Conservation (phyloP, 1,139 yeast species). For the Debaryomyces sp. region DNA sequence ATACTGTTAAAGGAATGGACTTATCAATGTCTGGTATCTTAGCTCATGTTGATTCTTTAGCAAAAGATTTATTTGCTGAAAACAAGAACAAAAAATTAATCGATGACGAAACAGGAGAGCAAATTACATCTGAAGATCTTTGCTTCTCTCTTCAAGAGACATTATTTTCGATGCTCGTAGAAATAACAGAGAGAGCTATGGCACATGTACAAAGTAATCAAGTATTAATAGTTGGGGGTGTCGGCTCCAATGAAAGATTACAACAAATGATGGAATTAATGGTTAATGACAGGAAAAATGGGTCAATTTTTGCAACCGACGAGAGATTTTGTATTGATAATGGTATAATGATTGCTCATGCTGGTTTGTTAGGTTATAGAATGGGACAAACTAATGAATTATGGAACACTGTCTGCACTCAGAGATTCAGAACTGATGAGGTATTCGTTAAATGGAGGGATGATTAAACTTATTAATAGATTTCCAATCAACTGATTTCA, state of each 20-base stretch:
- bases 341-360: conserved; percentile 99
- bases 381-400: conserved; percentile 71
- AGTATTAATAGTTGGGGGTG: conserved; percentile 96
- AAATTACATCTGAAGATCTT: conserved; percentile 79
- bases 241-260: conserved; percentile 87
- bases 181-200: conserved; percentile 97
- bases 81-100: conserved; percentile 52
- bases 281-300: conserved; percentile 84
- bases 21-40: conserved; percentile 93
- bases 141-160: conserved; percentile 94
- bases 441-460: conserved; percentile 90
- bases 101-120: conserved; percentile 54
- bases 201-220: conserved; percentile 92
- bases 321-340: conserved; percentile 96
- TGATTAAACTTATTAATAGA: conserved; percentile 27
- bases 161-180: conserved; percentile 93
- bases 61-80: conserved; percentile 63
- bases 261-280: conserved; percentile 96
- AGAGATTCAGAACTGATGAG: conserved; percentile 91
- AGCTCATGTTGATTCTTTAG: conserved; percentile 80
- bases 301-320: conserved; percentile 89
- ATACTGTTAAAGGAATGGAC: conserved; percentile 99
- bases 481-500: background rate
- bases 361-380: conserved; percentile 85
- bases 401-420: conserved; percentile 83